Base-by-base conservation (phyloP, 2,329 filamentous ascomycete species). In the Zymoseptoria crescenta region DNA sequence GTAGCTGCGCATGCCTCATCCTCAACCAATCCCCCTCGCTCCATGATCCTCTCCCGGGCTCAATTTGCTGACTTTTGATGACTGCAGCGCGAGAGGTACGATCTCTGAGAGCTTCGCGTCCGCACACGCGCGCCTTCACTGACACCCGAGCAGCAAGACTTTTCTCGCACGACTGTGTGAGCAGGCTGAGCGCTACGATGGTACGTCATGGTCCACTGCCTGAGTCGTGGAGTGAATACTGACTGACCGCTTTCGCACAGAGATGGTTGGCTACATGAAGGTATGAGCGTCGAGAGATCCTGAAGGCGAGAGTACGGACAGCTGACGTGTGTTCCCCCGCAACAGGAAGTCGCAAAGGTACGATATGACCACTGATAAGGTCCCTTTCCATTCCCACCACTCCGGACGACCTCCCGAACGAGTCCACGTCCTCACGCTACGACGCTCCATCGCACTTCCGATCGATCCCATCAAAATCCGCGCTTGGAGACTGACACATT, bases 251-350 rank as follows among this genome's bases (percentile, higher is more conserved):
- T 45, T 45, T 45, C 16, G 35, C 35, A 24, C 70, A 87, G 84
- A 97, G 82, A 97, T 97, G 93, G 93, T 97, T 72, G 91, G 87
- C 76, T 96, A 93, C 83, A 97, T 97, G 94, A 97, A 97, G 83
- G 84, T 86, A 72, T 76, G 82, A 29, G n/a, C 16, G 7, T 45
- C 21, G 24, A 27, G 41, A 58, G 24, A 50, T 50, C 29, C 16
- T 16, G 35, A n/a, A 45, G 35, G 35, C 35, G 35, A 28, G 24
- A 55, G 30, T 21, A 51, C 41, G 48, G 51, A 54, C 65, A 65
- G 67, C 74, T 76, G 62, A 77, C 72, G 59, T 61, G 67, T 69
- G 59, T 49, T 24, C 24, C 24, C 24, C 24, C 24, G 24, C 65
- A 60, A 69, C 72, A 87, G 90, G 91, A 96, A 88, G 93, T 97